A percentile compares a stretch with the other conserved stretches of the same genome.
Conservation (phyloP, 768 basidiomycete species). For the Kwoniella sp. region DNA sequence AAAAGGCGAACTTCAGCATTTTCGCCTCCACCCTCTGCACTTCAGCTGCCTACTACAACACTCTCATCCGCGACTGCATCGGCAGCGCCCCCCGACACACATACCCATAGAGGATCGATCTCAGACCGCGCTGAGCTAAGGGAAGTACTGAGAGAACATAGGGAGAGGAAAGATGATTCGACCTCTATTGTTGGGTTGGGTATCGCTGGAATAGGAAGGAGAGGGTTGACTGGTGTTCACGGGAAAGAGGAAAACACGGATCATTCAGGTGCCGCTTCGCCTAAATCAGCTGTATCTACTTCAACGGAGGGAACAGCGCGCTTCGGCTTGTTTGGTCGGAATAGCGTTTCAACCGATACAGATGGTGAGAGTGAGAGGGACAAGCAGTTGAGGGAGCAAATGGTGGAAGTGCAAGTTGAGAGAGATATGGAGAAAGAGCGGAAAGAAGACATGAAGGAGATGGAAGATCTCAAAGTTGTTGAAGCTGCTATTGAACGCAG, state of each 20-base stretch:
- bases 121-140: conserved; percentile 26
- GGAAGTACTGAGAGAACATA: conserved; percentile 40
- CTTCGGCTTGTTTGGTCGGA: conserved; percentile 26
- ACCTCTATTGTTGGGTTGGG: conserved; percentile 28
- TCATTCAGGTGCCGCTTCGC: conserved; percentile 31
- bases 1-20: conserved; percentile 35
- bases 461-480: conserved; percentile 33
- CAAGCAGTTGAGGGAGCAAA: conserved; percentile 30
- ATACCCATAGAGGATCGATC: conserved; percentile 21
- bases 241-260: conserved; percentile 36
- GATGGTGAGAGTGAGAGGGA: conserved; percentile 23
- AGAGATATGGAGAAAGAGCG: conserved; percentile 45
- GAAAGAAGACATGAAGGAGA: conserved; percentile 34
- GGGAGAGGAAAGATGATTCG: conserved; percentile 22
- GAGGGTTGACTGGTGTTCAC: conserved; percentile 36
- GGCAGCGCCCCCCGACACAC: conserved; percentile 10
- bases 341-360: conserved; percentile 14
- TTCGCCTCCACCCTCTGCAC: conserved; percentile 38
- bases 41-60: conserved; percentile 21
- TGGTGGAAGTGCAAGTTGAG: conserved; percentile 45
- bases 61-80: conserved; percentile 33
- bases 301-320: conserved; percentile 1
- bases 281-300: conserved; percentile 25
- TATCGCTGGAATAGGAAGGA: conserved; percentile 36
- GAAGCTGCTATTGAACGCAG: conserved; percentile 29